These are phyloP conservation scores for Pistacia integerrima DNA, from an alignment of 345 rosid species.

Conservation along the genomic window DNA sequence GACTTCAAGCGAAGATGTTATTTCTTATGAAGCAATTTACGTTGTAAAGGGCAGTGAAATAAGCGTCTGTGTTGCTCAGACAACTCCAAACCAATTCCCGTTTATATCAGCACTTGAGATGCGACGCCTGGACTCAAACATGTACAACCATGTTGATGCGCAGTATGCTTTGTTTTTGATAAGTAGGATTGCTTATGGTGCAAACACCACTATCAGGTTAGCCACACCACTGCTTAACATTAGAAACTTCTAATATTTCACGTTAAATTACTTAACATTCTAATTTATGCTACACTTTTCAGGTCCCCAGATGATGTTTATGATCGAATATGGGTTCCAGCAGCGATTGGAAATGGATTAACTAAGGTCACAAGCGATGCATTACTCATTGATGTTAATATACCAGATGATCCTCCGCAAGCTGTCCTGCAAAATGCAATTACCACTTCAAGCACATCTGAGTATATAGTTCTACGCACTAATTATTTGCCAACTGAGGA, in stretches of 20 bases:
- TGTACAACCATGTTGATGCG: conserved; percentile 29
- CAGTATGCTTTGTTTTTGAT: conserved; percentile 34
- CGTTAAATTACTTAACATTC: neutral
- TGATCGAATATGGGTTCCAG: conserved; percentile 48
- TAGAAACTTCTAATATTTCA: no score
- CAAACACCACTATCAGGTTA: conserved; percentile 28
- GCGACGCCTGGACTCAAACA: conserved; percentile 22
- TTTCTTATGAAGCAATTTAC: conserved; percentile 30
- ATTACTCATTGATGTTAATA: neutral
- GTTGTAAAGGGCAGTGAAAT: conserved; percentile 20
- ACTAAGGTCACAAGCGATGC: conserved; percentile 24
- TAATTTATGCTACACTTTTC: neutral
- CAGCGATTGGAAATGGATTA: conserved; percentile 4
- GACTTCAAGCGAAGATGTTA: conserved; percentile 24
- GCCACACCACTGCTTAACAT: neutral
- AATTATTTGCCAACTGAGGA: conserved; percentile 21
- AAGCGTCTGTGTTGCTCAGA: conserved; percentile 43
- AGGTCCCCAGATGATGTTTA: conserved; percentile 31
- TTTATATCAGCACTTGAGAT: conserved; percentile 48
- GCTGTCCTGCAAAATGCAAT: conserved; percentile 38
- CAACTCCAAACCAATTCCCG: conserved; percentile 35
- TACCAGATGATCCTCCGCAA: conserved; percentile 39
- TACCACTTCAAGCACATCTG: conserved; percentile 23
- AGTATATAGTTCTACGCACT: neutral
- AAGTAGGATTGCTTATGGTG: conserved; percentile 32